phyloP scores from a whole-genome alignment of 768 basidiomycete species.

The Pleurotus ostreatus region DNA sequence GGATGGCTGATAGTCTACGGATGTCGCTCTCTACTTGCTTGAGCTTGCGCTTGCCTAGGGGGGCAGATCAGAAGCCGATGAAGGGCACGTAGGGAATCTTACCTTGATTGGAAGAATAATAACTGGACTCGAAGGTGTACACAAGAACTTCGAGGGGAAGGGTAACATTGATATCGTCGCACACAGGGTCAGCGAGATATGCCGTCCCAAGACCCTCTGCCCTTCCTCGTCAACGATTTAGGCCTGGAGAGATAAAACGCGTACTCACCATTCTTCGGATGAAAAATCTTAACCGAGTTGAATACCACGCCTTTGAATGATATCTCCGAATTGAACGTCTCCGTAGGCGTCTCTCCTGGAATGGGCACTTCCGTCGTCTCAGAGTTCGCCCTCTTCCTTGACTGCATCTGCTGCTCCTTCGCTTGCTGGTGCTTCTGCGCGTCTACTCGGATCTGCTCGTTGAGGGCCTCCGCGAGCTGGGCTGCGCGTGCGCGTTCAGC shows the following conservation, averaged over 20 bases:
- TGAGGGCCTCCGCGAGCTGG: constrained; percentile 53
- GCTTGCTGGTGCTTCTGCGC: constrained; percentile 55
- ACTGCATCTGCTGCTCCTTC: constrained; percentile 46
- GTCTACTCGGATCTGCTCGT: constrained; percentile 65
- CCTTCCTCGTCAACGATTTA: no score
- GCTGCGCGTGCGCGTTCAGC: constrained; percentile 46
- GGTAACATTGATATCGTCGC: constrained; percentile 53
- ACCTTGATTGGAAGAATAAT: constrained; percentile 69
- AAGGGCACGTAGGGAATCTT: background rate
- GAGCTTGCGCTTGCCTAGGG: constrained; percentile 62
- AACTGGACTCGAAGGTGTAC: constrained; percentile 61
- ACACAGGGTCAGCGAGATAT: constrained; percentile 73
- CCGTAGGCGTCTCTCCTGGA: constrained; percentile 48
- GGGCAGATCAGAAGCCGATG: background rate
- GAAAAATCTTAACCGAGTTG: constrained; percentile 64
- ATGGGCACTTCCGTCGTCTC: constrained; percentile 64
- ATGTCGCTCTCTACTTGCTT: constrained; percentile 64
- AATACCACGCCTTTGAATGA: constrained; percentile 58
- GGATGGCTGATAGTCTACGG: constrained; percentile 51
- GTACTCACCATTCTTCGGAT: constrained; percentile 58
- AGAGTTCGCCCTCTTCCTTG: constrained; percentile 62
- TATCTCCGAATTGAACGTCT: constrained; percentile 57
- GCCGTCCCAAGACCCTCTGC: constrained; percentile 61
- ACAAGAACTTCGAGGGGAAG: constrained; percentile 66
- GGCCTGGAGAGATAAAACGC: no score